phyloP scores from a whole-genome alignment of 148 eudicot genomes.

The Salicornia ramosissima region DNA sequence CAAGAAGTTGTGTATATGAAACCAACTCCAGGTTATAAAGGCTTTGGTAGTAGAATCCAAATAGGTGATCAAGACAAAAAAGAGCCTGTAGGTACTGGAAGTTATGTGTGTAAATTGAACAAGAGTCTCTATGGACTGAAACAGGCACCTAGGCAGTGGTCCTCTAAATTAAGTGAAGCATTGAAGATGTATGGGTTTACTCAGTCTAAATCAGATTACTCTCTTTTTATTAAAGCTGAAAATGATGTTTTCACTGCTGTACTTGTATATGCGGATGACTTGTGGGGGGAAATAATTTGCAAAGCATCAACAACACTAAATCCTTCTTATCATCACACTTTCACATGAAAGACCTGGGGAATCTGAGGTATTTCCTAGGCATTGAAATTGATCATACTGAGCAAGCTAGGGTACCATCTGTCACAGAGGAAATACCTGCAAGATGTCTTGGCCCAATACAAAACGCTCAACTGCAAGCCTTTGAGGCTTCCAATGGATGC shows the following conservation, averaged over 20 bases:
- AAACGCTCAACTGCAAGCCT: neutral
- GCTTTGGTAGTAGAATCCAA: neutral
- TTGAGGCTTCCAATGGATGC: neutral
- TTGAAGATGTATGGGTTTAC: neutral
- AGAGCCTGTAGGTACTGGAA: no score
- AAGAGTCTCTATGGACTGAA: neutral
- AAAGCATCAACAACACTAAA: no score
- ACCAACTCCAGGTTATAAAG: neutral
- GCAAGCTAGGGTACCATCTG: neutral
- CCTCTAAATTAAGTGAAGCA: neutral
- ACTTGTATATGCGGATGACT: slow-evolving; percentile 3
- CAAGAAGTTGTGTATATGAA: neutral
- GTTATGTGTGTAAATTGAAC: neutral
- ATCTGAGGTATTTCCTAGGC: no score
- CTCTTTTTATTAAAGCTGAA: neutral
- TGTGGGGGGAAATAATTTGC: no score
- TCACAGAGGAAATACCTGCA: neutral
- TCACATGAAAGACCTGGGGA: neutral
- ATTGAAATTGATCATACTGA: no score
- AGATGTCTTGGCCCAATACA: neutral
- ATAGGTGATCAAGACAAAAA: no score
- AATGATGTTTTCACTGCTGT: neutral
- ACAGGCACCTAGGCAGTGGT: neutral
- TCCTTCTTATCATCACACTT: no score
- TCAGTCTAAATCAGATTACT: neutral